Conservation (phyloP, 345 rosid genomes). For the Erodium maritimum region DNA sequence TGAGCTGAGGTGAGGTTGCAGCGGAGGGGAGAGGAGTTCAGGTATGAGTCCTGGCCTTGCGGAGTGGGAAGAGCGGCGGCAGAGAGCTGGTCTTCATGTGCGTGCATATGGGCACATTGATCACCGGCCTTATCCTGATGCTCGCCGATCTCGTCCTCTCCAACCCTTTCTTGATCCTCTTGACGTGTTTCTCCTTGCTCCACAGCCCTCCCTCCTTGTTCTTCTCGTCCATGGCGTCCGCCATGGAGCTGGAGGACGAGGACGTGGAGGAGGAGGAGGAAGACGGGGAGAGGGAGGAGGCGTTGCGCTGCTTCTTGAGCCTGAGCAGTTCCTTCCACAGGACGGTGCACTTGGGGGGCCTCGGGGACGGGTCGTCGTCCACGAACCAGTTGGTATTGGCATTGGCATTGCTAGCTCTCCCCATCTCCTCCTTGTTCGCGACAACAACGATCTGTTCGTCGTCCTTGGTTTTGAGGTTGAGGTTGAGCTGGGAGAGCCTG, state of each 20-base stretch:
- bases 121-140: constrained; percentile 17
- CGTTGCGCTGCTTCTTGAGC: constrained; percentile 48
- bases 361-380: constrained; percentile 90
- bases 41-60: constrained; percentile 6
- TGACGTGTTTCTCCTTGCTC: constrained; percentile 3
- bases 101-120: constrained; percentile 14
- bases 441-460: too few species aligned
- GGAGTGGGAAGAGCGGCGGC: constrained; percentile 16
- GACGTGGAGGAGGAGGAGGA: constrained; percentile 43
- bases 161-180: constrained; percentile 15
- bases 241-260: constrained; percentile 12
- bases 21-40: too few species aligned
- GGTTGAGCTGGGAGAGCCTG: constrained; percentile 47
- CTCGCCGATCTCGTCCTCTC: constrained; percentile 16
- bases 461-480: constrained; percentile 14
- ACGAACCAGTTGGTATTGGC: constrained; percentile 51
- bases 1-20: too few species aligned
- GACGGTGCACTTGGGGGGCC: constrained; percentile 92
- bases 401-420: constrained; percentile 1
- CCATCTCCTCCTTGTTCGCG: constrained; percentile 3
- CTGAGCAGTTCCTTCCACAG: constrained; percentile 80
- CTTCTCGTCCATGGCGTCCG: constrained; percentile 6
- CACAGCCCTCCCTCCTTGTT: constrained; percentile 6
- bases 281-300: constrained; percentile 43
- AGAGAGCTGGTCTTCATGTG: constrained; percentile 6